These are phyloP conservation scores for Fusarium cyanostomum DNA, from an alignment of 2,329 filamentous ascomycete species.

Conservation along the genomic window DNA sequence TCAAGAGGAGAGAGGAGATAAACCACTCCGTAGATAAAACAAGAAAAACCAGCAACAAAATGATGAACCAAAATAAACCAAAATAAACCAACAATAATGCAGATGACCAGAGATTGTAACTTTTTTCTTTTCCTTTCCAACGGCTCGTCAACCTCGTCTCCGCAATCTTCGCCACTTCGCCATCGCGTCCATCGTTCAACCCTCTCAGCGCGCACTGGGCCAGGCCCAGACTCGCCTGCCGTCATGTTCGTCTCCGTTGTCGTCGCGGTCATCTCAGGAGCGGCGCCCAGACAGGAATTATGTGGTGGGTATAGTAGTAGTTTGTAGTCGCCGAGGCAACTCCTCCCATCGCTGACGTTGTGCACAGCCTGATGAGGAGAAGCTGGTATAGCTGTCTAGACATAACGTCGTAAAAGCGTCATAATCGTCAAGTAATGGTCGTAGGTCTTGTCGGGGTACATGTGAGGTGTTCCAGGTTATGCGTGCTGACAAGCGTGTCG, in stretches of 20 bases:
- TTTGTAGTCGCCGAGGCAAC: conserved; percentile 51
- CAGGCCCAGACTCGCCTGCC: conserved; percentile 31
- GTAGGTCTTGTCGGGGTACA: conserved; percentile 49
- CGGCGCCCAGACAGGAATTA: conserved; percentile 52
- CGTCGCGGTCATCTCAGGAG: conserved; percentile 48
- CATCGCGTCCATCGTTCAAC: conserved; percentile 30
- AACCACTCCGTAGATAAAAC: conserved; percentile 19
- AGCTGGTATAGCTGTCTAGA: conserved; percentile 56
- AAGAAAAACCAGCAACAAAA: conserved; percentile 26
- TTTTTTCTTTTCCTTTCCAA: conserved; percentile 44
- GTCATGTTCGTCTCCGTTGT: conserved; percentile 42
- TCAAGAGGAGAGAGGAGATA: conserved; percentile 18
- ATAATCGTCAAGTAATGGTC: conserved; percentile 56
- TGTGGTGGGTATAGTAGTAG: conserved; percentile 53
- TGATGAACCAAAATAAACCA: conserved; percentile 24
- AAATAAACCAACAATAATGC: conserved; percentile 33
- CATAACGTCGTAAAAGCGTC: conserved; percentile 58
- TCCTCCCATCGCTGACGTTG: conserved; percentile 44
- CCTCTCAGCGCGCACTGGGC: conserved; percentile 27
- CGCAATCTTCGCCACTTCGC: conserved; percentile 15
- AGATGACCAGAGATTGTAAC: conserved; percentile 37
- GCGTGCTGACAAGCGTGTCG: conserved; percentile 43
- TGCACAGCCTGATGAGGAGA: conserved; percentile 45
- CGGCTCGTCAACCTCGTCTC: conserved; percentile 19
- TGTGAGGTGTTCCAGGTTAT: conserved; percentile 44